These are phyloP conservation scores for Termitomyces sp. DNA, from an alignment of 768 basidiomycete genomes.

Conservation along the genomic window DNA sequence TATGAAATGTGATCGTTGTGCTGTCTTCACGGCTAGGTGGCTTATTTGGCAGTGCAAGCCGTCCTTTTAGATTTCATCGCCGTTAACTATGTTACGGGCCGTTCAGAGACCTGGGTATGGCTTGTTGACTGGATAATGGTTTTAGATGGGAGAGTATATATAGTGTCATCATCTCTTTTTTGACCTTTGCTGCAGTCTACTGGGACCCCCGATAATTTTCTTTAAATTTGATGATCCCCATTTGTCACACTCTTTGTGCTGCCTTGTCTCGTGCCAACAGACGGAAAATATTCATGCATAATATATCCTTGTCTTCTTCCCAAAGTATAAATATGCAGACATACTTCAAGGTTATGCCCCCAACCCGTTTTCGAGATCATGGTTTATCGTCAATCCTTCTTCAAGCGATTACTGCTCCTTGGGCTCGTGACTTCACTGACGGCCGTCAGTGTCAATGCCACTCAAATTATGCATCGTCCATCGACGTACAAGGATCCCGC, in stretches of 20 bases:
- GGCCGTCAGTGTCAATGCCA: constrained; percentile 26
- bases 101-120: background rate
- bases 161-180: constrained; percentile 10
- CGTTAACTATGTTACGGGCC: background rate
- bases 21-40: background rate
- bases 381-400: constrained; percentile 10
- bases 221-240: constrained; percentile 7
- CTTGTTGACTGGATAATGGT: background rate
- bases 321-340: constrained; percentile 13
- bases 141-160: constrained; percentile 2
- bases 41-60: background rate
- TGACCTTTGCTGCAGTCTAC: background rate
- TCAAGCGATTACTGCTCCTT: constrained; percentile 21
- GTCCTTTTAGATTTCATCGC: background rate
- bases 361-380: constrained; percentile 2
- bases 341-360: background rate
- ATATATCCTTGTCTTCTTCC: background rate
- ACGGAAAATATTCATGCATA: constrained; percentile 2
- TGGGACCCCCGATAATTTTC: background rate
- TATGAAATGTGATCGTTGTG: background rate
- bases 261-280: constrained; percentile 6
- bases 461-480: constrained; percentile 51
- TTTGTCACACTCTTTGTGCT: constrained; percentile 7
- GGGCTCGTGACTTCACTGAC: constrained; percentile 16
- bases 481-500: constrained; percentile 36